A percentile compares a stretch with the other conserved stretches of the same genome.
These are phyloP conservation scores for Fusarium metavorans DNA, from an alignment of 2,329 filamentous ascomycete species.

Conservation along the genomic window DNA sequence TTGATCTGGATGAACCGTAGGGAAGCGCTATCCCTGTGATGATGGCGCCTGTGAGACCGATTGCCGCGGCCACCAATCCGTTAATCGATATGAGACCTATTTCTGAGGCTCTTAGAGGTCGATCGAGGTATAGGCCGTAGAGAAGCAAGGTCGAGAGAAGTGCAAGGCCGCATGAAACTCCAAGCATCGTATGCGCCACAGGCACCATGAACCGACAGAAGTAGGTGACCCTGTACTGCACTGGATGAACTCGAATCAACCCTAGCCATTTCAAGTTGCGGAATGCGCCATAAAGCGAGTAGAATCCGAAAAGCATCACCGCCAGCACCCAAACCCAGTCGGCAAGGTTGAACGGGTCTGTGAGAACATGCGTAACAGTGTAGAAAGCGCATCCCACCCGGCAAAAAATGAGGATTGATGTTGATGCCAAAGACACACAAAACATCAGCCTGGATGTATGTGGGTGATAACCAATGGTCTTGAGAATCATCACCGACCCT, in stretches of 20 bases:
- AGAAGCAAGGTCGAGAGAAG: constrained; percentile 32
- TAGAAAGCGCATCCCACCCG: constrained; percentile 34
- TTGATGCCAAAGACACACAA: constrained; percentile 23
- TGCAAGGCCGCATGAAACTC: constrained; percentile 19
- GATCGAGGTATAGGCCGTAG: constrained; percentile 34
- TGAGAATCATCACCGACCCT: constrained; percentile 33
- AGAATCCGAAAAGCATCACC: constrained; percentile 38
- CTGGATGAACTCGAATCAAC: constrained; percentile 23
- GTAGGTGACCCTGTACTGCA: constrained; percentile 16
- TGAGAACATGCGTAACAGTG: constrained; percentile 30
- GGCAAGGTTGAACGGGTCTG: constrained; percentile 29
- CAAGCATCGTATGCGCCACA: constrained; percentile 33
- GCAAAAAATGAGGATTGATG: constrained; percentile 18
- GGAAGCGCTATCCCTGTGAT: constrained; percentile 8
- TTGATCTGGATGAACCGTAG: neutral
- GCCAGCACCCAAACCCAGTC: constrained; percentile 41
- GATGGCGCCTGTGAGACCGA: constrained; percentile 33
- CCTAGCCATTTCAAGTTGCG: constrained; percentile 34
- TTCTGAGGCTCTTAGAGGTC: constrained; percentile 10
- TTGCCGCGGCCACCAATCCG: constrained; percentile 18
- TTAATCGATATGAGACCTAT: constrained; percentile 15
- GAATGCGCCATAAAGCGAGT: constrained; percentile 26
- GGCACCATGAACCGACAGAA: constrained; percentile 19
- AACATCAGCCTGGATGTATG: constrained; percentile 32
- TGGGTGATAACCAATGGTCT: constrained; percentile 26